phyloP scores from a whole-genome alignment of 1,139 yeast genomes.

The Saccharomycopsis phalli region DNA sequence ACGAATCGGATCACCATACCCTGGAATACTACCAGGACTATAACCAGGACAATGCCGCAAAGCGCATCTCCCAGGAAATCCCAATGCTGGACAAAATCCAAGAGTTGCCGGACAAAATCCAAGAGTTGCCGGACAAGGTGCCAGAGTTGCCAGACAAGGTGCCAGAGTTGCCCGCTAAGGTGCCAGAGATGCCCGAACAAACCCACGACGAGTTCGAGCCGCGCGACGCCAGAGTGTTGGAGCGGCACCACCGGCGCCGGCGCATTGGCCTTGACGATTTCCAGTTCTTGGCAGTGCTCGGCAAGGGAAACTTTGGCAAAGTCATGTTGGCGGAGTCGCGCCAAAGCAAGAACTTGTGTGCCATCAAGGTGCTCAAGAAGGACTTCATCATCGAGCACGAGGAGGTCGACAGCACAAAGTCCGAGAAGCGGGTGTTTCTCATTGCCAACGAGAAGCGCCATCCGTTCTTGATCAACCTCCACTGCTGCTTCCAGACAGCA shows the following conservation, averaged over 20 bases:
- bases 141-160: neutral
- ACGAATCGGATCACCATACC: constrained; percentile 6
- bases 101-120: constrained; percentile 1
- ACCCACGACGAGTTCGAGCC: neutral
- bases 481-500: constrained; percentile 96
- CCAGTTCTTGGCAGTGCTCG: constrained; percentile 85
- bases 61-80: constrained; percentile 10
- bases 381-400: constrained; percentile 92
- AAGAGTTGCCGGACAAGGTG: neutral
- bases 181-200: constrained; percentile 5
- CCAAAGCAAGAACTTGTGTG: constrained; percentile 65
- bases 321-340: constrained; percentile 94
- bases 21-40: constrained; percentile 12
- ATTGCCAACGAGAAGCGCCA: constrained; percentile 86
- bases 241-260: constrained; percentile 38
- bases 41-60: constrained; percentile 9
- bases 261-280: constrained; percentile 93
- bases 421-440: constrained; percentile 86
- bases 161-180: neutral
- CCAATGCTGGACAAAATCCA: neutral
- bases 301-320: constrained; percentile 97
- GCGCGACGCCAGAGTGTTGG: constrained; percentile 10
- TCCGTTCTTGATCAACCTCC: constrained; percentile 85
- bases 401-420: constrained; percentile 89
- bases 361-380: constrained; percentile 90